These are phyloP conservation scores for Silene uniflora DNA, from an alignment of 148 eudicot species.

Conservation along the genomic window DNA sequence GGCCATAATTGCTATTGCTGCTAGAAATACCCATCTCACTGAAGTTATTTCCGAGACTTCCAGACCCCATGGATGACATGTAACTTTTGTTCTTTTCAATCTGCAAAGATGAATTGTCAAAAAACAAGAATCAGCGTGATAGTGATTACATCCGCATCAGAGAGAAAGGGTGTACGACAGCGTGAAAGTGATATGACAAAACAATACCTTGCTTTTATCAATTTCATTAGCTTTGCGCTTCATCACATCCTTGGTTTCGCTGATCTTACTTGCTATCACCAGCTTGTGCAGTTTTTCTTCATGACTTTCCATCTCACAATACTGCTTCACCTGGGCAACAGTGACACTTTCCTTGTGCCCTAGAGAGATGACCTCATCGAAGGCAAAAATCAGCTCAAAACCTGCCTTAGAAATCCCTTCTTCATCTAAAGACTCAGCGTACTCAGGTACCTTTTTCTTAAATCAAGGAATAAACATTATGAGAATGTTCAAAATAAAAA, in stretches of 20 bases:
- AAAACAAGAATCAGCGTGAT: not conserved
- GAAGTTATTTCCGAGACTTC: constrained; percentile 61
- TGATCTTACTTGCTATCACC: constrained; percentile 86
- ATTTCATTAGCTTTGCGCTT: constrained; percentile 95
- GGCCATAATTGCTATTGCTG: constrained; percentile 65
- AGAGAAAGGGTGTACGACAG: not conserved
- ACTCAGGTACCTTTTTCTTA: constrained; percentile 79
- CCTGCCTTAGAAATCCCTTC: constrained; percentile 79
- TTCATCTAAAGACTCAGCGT: constrained; percentile 76
- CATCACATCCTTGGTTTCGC: constrained; percentile 95
- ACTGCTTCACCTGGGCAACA: constrained; percentile 92
- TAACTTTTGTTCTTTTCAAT: constrained; percentile 67
- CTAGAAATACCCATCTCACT: constrained; percentile 60
- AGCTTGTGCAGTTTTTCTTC: constrained; percentile 96
- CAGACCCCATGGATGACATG: constrained; percentile 75
- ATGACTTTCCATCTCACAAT: constrained; percentile 99
- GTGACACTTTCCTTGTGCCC: constrained; percentile 98
- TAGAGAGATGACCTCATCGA: constrained; percentile 88
- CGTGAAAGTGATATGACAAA: constrained; percentile 6
- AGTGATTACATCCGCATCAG: not conserved
- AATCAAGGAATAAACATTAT: constrained; percentile 43
- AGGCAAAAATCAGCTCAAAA: constrained; percentile 91
- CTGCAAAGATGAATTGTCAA: constrained; percentile 31
- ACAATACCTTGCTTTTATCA: constrained; percentile 83
- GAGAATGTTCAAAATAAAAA: not conserved